Conservation (phyloP, 352 stramenopile genomes). For the Pythium plurisporium region DNA sequence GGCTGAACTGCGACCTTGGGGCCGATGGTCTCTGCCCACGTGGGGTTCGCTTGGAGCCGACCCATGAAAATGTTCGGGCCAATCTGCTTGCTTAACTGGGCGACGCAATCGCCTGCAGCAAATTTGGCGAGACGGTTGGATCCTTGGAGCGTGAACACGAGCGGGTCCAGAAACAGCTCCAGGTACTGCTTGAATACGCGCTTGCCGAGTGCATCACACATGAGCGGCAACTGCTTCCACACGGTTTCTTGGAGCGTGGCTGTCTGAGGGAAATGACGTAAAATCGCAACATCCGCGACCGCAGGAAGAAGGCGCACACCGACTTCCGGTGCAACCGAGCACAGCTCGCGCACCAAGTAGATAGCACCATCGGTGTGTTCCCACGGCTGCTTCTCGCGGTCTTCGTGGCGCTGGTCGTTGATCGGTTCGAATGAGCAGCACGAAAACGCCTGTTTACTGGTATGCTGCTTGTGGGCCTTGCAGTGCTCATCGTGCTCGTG, state of each 20-base stretch:
- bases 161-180: slow-evolving; percentile 80
- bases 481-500: slow-evolving; percentile 91
- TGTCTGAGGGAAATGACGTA: slow-evolving; percentile 74
- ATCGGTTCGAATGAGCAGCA: slow-evolving; percentile 95
- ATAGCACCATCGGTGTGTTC: slow-evolving; percentile 94
- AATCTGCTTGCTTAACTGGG: slow-evolving; percentile 71
- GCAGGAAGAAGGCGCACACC: slow-evolving; percentile 47
- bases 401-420: slow-evolving; percentile 79
- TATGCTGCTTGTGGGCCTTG: slow-evolving; percentile 89
- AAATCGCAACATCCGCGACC: slow-evolving; percentile 66
- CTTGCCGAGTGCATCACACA: slow-evolving; percentile 75
- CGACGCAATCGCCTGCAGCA: slow-evolving; percentile 72
- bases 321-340: slow-evolving; percentile 44
- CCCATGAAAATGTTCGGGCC: slow-evolving; percentile 81
- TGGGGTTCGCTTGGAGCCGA: slow-evolving; percentile 60
- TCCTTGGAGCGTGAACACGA: slow-evolving; percentile 77
- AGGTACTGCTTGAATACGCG: slow-evolving; percentile 80
- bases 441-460: slow-evolving; percentile 92
- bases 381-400: slow-evolving; percentile 91
- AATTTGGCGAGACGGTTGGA: slow-evolving; percentile 63
- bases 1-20: slow-evolving; percentile 25
- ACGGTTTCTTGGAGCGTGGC: slow-evolving; percentile 75
- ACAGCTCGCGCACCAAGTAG: slow-evolving; percentile 94
- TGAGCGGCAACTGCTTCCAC: slow-evolving; percentile 78
- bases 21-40: slow-evolving; percentile 54